Conservation (phyloP, 2,329 filamentous ascomycete species). For the Canariomyces notabilis region DNA sequence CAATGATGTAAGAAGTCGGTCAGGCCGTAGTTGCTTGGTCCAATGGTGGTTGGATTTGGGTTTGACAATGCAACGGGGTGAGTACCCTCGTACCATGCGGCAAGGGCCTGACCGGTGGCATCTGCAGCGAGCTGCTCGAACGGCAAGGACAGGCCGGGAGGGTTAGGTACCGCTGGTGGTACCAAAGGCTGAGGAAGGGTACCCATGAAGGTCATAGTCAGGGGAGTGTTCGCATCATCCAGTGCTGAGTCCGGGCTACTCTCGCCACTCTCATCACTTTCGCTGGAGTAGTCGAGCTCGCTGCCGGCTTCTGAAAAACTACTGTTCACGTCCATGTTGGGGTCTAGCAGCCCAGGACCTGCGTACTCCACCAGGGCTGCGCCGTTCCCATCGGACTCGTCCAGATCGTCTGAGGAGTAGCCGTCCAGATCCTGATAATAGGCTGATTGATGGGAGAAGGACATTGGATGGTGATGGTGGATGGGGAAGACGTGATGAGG, state of each 20-base stretch:
- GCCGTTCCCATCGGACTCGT: conserved; percentile 24
- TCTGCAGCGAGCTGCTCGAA: conserved; percentile 6
- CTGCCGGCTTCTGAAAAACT: conserved; percentile 6
- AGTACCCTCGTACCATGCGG: conserved; percentile 12
- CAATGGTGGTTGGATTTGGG: conserved; percentile 34
- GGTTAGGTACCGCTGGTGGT: conserved; percentile 5
- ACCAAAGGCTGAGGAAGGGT: neutral
- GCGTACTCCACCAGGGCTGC: conserved; percentile 22
- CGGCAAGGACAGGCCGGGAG: conserved; percentile 3
- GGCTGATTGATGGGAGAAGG: conserved; percentile 6
- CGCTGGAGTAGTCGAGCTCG: conserved; percentile 1
- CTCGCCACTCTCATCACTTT: neutral
- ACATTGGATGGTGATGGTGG: conserved; percentile 4
- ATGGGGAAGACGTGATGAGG: conserved; percentile 1
- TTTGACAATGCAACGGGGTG: conserved; percentile 32
- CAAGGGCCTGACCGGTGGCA: neutral
- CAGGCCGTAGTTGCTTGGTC: conserved; percentile 46
- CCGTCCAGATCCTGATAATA: conserved; percentile 11
- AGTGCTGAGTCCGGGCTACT: neutral
- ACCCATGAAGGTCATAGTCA: neutral
- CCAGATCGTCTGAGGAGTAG: conserved; percentile 23
- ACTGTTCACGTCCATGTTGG: conserved; percentile 22
- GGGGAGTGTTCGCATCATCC: neutral
- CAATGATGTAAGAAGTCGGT: conserved; percentile 48
- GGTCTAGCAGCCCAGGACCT: conserved; percentile 19